phyloP scores from a whole-genome alignment of 495 filamentous ascomycete species.

The Talaromyces wortmannii region DNA sequence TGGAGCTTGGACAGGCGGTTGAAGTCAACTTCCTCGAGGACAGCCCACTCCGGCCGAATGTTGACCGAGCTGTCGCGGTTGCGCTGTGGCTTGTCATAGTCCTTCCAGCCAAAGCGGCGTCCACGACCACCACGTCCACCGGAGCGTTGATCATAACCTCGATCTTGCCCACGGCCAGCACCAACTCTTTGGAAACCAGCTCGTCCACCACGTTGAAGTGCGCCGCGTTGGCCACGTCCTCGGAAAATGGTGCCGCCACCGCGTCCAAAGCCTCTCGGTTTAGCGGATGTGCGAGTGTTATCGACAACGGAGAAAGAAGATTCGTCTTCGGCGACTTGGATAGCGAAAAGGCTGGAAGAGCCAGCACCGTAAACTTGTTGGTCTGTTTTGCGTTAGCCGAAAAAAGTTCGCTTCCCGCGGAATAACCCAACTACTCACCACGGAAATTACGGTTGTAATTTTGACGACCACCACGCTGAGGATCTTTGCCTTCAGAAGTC shows the following conservation, averaged over 20 bases:
- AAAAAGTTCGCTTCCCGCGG: conserved; percentile 3
- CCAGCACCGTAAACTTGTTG: conserved; percentile 96
- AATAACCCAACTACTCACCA: conserved; percentile 45
- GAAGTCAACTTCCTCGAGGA: conserved; percentile 98
- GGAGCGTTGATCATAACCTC: conserved; percentile 54
- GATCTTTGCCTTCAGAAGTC: conserved; percentile 89
- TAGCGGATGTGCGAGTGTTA: conserved; percentile 76
- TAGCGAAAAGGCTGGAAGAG: conserved; percentile 75
- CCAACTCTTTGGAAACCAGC: conserved; percentile 62
- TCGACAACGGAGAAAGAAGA: conserved; percentile 97
- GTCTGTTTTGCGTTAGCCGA: conserved; percentile 44
- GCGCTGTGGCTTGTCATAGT: conserved; percentile 95
- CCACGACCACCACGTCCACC: conserved; percentile 53
- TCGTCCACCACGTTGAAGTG: conserved; percentile 40
- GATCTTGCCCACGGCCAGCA: conserved; percentile 57
- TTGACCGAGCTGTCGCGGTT: conserved; percentile 93
- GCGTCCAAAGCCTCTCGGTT: conserved; percentile 77
- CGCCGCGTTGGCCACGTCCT: conserved; percentile 63
- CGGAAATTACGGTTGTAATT: conserved; percentile 89
- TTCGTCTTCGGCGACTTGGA: conserved; percentile 90
- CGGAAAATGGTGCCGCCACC: conserved; percentile 83
- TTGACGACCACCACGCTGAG: conserved; percentile 71
- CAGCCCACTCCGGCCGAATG: conserved; percentile 88
- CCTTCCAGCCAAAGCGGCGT: conserved; percentile 94
- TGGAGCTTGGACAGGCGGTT: conserved; percentile 90